These are phyloP conservation scores for Globisporangium emineosum DNA, from an alignment of 352 stramenopile species.

Conservation along the genomic window DNA sequence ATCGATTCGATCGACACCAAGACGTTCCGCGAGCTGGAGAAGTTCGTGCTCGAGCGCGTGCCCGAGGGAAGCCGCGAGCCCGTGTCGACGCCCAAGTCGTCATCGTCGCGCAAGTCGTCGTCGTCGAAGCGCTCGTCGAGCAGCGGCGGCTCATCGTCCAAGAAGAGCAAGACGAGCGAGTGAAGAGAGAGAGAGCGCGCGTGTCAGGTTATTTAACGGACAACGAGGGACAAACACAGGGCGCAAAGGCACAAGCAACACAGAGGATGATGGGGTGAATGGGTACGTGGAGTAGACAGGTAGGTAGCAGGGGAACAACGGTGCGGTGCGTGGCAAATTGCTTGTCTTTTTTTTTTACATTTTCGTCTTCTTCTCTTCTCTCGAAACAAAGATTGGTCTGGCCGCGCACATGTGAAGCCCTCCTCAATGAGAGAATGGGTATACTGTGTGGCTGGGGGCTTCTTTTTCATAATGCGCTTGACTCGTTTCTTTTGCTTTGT, in stretches of 20 bases:
- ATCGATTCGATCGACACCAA: slow-evolving; percentile 87
- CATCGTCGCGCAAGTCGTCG: slow-evolving; percentile 40
- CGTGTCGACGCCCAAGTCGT: slow-evolving; percentile 59
- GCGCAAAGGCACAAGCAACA: background rate
- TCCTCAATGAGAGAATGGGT: background rate
- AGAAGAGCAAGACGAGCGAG: slow-evolving; percentile 64
- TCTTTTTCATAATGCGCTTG: background rate
- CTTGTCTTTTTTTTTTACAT: background rate
- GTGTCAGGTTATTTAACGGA: slow-evolving; percentile 15
- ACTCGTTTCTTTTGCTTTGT: background rate
- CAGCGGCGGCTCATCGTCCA: slow-evolving; percentile 29
- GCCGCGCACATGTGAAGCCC: background rate
- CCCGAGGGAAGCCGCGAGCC: slow-evolving; percentile 62
- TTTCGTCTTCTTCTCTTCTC: background rate
- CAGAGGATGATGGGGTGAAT: too few species aligned
- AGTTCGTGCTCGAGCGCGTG: slow-evolving; percentile 74
- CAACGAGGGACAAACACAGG: background rate
- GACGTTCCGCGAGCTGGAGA: slow-evolving; percentile 85
- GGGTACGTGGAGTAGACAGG: background rate
- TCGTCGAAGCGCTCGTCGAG: slow-evolving; percentile 31
- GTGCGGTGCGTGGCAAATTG: background rate
- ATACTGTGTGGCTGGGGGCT: background rate
- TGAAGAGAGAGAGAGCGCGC: too few species aligned
- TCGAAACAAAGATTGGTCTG: background rate
- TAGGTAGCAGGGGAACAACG: background rate